Conservation (phyloP, 2,329 filamentous ascomycete species). For the Gaeumannomyces tritici region DNA sequence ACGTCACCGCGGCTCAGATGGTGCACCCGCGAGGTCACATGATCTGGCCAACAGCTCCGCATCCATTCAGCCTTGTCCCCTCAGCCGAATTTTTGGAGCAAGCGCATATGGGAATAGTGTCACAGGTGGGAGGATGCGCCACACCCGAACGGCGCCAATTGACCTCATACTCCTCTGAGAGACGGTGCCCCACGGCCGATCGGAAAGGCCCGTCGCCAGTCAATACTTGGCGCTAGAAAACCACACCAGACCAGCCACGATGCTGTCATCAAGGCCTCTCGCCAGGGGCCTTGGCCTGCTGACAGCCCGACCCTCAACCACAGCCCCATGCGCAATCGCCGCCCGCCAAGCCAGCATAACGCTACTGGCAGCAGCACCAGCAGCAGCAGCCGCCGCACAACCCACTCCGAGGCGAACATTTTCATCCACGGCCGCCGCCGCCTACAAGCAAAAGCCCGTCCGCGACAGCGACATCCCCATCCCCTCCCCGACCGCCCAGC, state of each 20-base stretch:
- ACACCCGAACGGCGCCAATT: neutral
- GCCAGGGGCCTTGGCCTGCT: neutral
- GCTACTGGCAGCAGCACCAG: neutral
- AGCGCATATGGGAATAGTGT: neutral
- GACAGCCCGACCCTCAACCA: neutral
- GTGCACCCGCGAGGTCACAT: conserved; percentile 1
- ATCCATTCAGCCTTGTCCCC: neutral
- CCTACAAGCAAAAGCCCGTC: conserved; percentile 16
- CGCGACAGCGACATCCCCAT: conserved; percentile 24
- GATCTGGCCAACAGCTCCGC: neutral
- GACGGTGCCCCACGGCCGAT: neutral
- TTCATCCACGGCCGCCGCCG: conserved; percentile 15
- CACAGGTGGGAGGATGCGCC: neutral
- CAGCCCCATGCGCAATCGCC: neutral
- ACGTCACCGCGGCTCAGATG: neutral
- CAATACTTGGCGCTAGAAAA: neutral
- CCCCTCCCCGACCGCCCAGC: conserved; percentile 32
- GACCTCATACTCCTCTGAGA: neutral
- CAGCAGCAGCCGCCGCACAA: neutral
- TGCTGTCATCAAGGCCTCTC: conserved; percentile 1
- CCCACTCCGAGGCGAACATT: neutral
- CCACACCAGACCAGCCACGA: neutral
- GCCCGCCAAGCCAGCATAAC: neutral
- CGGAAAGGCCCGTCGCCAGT: neutral
- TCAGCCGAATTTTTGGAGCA: neutral